These are phyloP conservation scores for Guadua angustifolia DNA, from an alignment of 176 grass and related monocot genomes.

Conservation along the genomic window DNA sequence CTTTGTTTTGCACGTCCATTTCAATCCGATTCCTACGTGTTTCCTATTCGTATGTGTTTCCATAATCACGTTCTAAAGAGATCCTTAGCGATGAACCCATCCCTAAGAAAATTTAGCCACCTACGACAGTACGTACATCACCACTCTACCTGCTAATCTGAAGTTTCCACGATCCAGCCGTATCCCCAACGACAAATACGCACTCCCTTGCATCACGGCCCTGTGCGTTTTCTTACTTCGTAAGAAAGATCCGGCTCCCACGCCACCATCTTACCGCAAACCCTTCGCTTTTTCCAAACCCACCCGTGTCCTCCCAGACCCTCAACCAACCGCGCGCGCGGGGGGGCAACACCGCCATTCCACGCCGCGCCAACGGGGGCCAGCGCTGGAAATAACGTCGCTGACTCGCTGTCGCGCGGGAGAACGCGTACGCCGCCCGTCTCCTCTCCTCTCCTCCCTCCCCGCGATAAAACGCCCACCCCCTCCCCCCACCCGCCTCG, in stretches of 20 bases:
- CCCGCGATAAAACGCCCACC: conserved; percentile 43
- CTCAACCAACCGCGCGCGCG: too few relatives aligned
- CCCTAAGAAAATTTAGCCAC: background rate
- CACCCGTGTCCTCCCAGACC: background rate
- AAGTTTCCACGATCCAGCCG: background rate
- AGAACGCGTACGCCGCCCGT: conserved; percentile 56
- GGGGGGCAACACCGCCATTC: conserved; percentile 43
- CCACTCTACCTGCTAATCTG: too few relatives aligned
- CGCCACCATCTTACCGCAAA: background rate
- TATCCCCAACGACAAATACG: background rate
- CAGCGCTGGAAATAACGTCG: conserved; percentile 47
- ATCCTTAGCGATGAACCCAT: background rate
- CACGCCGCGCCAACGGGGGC: conserved; percentile 13
- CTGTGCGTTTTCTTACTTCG: background rate
- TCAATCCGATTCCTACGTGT: too few relatives aligned
- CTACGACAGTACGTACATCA: background rate
- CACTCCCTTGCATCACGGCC: background rate
- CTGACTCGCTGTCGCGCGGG: conserved; percentile 54
- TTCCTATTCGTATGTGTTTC: too few relatives aligned
- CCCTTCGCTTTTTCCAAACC: background rate
- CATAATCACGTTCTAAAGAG: too few relatives aligned
- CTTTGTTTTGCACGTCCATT: too few relatives aligned
- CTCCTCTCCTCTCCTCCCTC: conserved; percentile 34
- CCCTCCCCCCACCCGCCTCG: conserved; percentile 6
- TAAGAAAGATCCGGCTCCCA: background rate